Conservation (phyloP, 1,284 basidiomycete genomes). For the Cryptococcus depauperatus region DNA sequence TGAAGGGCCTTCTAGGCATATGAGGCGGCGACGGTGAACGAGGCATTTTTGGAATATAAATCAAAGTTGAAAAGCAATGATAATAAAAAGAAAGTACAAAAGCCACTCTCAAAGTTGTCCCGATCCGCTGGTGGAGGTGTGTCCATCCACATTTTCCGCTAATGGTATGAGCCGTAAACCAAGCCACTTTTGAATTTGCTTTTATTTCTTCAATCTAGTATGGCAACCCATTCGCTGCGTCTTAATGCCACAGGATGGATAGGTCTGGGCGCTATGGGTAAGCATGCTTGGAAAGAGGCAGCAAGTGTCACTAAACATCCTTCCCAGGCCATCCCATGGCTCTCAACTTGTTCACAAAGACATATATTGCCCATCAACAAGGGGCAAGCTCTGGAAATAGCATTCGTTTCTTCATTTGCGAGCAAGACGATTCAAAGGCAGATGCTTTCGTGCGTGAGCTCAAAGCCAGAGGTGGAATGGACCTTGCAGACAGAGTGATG, state of each 20-base stretch:
- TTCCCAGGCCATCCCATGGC: conserved; percentile 38
- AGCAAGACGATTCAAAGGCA: conserved; percentile 28
- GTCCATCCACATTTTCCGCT: too few species aligned
- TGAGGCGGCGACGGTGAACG: conserved; percentile 30
- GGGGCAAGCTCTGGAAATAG: background rate
- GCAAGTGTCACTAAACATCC: background rate
- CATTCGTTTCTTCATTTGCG: conserved; percentile 37
- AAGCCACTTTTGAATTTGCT: too few species aligned
- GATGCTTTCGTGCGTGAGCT: conserved; percentile 25
- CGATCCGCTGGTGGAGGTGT: too few species aligned
- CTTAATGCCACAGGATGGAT: conserved; percentile 36
- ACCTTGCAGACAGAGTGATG: conserved; percentile 15
- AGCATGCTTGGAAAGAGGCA: conserved; percentile 1
- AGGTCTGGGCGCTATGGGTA: conserved; percentile 42
- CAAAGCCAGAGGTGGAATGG: conserved; percentile 18
- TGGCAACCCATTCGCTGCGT: background rate
- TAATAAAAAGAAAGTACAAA: too few species aligned
- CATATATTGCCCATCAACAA: conserved; percentile 22
- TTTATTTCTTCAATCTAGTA: too few species aligned
- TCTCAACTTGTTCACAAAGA: conserved; percentile 40
- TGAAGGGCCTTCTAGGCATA: conserved; percentile 8
- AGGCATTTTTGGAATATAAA: conserved; percentile 15
- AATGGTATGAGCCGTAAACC: too few species aligned
- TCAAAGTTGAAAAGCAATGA: background rate
- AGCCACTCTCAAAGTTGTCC: too few species aligned